Evolutionary conservation across 2,329 filamentous ascomycete genomes (phyloP), one percentile per base, ranked within the genome.

Genomic region (Microdochium nivale): DNA sequence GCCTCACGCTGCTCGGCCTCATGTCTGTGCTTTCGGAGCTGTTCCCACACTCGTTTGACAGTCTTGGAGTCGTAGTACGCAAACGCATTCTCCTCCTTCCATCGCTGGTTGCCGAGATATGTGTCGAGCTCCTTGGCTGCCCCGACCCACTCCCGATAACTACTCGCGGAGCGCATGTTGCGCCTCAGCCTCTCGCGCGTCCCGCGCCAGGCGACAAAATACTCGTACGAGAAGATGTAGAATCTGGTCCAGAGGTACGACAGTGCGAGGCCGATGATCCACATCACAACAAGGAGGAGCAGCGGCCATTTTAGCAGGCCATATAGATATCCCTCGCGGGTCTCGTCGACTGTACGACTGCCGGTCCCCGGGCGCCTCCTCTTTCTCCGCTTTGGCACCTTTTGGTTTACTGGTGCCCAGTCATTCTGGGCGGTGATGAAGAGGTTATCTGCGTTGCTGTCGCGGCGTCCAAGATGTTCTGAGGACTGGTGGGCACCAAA

Each of bases 351-450:
- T 56, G 81, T 86, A 53, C 87, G 76, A 21, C 77, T 77, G 27
- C 80, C 77, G 7, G 77, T 61, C 40, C 61, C 64, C 52, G 62
- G 70, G 59, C 62, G 65, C 55, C 63, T 68, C 53, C 60, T 58
- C 51, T 75, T 70, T 37, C 69, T 68, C 55, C 68, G 71, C 62
- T 68, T 74, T 59, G 72, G 65, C 23, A 91, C 77, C 52, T 80
- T 84, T 64, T 92, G 82, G 59, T 87, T 85, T 13, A 97, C 82
- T 0, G 94, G 94, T 16, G 88, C 85, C 94, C 94, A 99, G 73
- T 99, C 94, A 67, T 95, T 95, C 64, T 95, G 83, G 40, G 94
- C 92, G 3, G 89, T 88, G 61, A 97, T 89, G 65, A 91, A 90
- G 49, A 81, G 59, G 49, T 53, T 54, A 47, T 52, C 56, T 47